phyloP scores from a whole-genome alignment of 345 rosid genomes.

The Brassica juncea region DNA sequence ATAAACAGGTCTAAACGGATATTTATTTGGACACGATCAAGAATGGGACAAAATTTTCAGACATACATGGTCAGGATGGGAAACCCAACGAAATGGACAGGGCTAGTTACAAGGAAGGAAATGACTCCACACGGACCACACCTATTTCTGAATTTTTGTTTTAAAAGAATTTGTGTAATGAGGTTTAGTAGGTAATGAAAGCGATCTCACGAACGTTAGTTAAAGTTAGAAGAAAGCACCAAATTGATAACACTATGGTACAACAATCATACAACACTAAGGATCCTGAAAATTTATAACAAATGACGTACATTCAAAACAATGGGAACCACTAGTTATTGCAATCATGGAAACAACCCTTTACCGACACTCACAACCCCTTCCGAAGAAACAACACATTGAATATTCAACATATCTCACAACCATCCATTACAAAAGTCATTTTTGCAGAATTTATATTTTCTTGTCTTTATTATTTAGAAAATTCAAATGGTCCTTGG shows the following conservation, averaged over 20 bases:
- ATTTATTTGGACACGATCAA: neutral
- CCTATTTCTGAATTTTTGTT: neutral
- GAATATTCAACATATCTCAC: slow-evolving; percentile 31
- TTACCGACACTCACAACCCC: slow-evolving; percentile 26
- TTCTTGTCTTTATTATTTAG: neutral
- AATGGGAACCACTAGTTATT: slow-evolving; percentile 27
- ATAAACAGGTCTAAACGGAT: neutral
- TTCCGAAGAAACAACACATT: slow-evolving; percentile 8
- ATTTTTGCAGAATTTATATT: slow-evolving; percentile 17
- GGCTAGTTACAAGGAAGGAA: neutral
- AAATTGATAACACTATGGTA: neutral
- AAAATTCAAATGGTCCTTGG: slow-evolving; percentile 52
- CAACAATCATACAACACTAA: neutral
- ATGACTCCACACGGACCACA: neutral
- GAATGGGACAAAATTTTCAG: neutral
- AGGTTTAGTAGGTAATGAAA: neutral
- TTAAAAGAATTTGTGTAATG: neutral
- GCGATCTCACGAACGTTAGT: neutral
- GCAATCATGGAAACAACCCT: neutral
- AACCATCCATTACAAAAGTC: slow-evolving; percentile 26
- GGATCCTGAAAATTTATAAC: neutral
- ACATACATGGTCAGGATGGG: neutral
- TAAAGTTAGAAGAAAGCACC: neutral
- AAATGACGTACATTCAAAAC: slow-evolving; percentile 14
- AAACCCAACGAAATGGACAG: neutral